Base-by-base conservation (phyloP, 257 asterid genomes). In the Rehmannia glutinosa region DNA sequence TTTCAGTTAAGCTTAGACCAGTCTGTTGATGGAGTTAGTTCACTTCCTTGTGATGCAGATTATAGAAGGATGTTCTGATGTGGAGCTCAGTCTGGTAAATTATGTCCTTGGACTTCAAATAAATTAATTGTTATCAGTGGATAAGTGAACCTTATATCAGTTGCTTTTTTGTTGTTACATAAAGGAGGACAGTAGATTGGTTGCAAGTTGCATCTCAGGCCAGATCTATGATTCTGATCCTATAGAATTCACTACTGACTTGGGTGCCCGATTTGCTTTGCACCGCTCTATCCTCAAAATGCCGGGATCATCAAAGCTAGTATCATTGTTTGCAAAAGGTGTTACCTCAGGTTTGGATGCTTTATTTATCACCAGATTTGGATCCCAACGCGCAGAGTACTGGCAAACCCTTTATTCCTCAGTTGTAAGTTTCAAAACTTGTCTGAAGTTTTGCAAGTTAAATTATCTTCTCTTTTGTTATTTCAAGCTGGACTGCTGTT, bases 141-240 rank as follows among this genome's bases (percentile, higher is more conserved):
- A 58, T 51, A 56, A 6, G 56, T 46, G 54, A 43, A 50, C 55
- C n/a, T 55, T 38, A 64, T 19, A 27, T 55, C 55, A 38, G 21
- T 66, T 42, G 69, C 36, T 62, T 27, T 19, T 54, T 75, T 67
- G 13, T 66, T 50, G 54, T 70, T 67, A 20, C 71, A 32, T 82
- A 80, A 78, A 92, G 98, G 97, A 87, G 86, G 97, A 89, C 30
- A 81, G 78, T 69, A 82, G 82, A 52, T 64, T 92, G 82, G 77
- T 87, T 60, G 57, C 81, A 45, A 84, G 82, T 78, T 89, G 98
- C 86, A 84, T 92, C 73, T 75, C 92, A 35, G 98, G 95, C 69
- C 96, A 92, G 76, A 86, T 92, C 46, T 89, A 85, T 71, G 98
- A 89, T 73, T 89, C 98, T 64, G 91, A 91, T 83, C 98, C 98